Evolutionary conservation across 805 yeast genomes (phyloP).

Genomic region (Nakazawaea ambrosiae): DNA sequence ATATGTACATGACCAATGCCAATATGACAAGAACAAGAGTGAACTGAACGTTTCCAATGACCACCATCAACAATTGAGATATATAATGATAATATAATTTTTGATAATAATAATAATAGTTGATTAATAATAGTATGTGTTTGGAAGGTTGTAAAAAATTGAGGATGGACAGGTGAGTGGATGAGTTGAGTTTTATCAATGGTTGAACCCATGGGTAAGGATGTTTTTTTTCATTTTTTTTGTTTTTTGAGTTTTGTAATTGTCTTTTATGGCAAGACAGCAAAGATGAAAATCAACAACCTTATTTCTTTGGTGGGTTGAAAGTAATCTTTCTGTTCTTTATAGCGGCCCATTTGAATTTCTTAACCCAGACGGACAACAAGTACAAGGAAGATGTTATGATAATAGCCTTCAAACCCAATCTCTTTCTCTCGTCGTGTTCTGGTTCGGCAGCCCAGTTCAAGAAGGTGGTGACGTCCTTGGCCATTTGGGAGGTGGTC

Average conservation of each 20-base stretch:
- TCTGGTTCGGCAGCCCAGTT: slow-evolving; percentile 99
- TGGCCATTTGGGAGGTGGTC: slow-evolving; percentile 98
- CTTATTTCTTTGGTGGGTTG: slow-evolving; percentile 79
- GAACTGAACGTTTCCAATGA: no score
- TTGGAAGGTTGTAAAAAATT: no score
- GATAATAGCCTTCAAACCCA: slow-evolving; percentile 89
- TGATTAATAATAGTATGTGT: no score
- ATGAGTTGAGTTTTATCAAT: no score
- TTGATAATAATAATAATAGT: no score
- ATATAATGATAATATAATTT: no score
- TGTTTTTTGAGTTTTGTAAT: no score
- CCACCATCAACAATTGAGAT: no score
- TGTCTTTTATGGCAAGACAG: neutral
- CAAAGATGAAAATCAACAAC: no score
- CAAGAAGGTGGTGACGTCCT: slow-evolving; percentile 92
- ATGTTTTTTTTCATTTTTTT: neutral
- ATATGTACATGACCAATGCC: no score
- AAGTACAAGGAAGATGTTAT: slow-evolving; percentile 74
- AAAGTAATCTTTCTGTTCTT: slow-evolving; percentile 91
- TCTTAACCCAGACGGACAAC: slow-evolving; percentile 85
- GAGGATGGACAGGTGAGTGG: no score
- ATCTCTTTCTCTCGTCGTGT: slow-evolving; percentile 95
- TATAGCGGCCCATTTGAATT: slow-evolving; percentile 96
- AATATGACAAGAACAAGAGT: no score
- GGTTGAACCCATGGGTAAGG: neutral